These are phyloP conservation scores for Tilletiaria anomala DNA, from an alignment of 1,284 basidiomycete species.

Conservation along the genomic window DNA sequence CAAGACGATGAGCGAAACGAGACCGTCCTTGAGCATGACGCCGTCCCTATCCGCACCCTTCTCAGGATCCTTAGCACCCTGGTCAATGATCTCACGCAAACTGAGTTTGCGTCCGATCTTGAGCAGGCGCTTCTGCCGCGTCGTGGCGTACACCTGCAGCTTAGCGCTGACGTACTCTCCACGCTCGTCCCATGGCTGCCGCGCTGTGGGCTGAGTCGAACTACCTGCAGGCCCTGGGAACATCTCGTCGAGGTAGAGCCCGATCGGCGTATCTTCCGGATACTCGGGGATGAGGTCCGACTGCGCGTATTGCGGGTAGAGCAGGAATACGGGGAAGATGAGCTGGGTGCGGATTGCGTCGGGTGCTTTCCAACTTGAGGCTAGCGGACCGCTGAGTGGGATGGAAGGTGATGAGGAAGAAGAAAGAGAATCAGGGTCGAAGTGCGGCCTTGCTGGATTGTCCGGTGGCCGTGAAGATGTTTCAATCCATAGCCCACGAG, in stretches of 20 bases:
- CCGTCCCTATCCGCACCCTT: conserved; percentile 59
- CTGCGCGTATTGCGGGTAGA: conserved; percentile 77
- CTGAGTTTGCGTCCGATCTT: conserved; percentile 82
- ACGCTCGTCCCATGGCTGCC: conserved; percentile 58
- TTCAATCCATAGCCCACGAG: conserved; percentile 31
- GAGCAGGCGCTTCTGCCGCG: conserved; percentile 57
- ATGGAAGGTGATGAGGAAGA: conserved; percentile 13
- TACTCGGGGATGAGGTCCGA: conserved; percentile 79
- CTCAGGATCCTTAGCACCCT: conserved; percentile 44
- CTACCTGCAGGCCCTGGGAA: conserved; percentile 59
- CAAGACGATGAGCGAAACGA: conserved; percentile 68
- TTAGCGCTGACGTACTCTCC: conserved; percentile 57
- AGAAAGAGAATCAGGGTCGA: conserved; percentile 42
- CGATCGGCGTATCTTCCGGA: conserved; percentile 69
- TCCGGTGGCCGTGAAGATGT: conserved; percentile 43
- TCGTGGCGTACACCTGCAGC: conserved; percentile 70
- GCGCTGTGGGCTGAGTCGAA: too few species aligned
- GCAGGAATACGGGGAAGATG: conserved; percentile 72
- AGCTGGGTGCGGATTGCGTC: conserved; percentile 48
- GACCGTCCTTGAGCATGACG: conserved; percentile 69
- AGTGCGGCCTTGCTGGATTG: conserved; percentile 46
- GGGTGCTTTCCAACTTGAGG: conserved; percentile 21
- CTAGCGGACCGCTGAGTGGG: conserved; percentile 12
- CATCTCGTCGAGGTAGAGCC: conserved; percentile 62
- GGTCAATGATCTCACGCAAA: conserved; percentile 55